Conservation (phyloP, 352 stramenopile species). For the Ophiocytium majus region DNA sequence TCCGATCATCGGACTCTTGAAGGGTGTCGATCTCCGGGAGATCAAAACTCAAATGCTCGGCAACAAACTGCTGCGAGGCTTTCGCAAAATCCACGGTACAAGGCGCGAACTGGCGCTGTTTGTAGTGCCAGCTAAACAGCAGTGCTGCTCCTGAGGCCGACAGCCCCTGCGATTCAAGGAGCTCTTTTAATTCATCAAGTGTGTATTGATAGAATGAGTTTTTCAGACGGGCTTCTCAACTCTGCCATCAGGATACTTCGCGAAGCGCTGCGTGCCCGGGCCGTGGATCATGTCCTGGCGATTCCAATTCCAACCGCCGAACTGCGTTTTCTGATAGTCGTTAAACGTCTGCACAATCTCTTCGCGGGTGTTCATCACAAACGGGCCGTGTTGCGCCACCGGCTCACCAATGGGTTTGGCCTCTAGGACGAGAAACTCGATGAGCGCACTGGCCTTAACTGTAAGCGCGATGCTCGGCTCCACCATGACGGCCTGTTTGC, state of each 20-base stretch:
- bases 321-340: conserved; percentile 67
- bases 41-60: background rate
- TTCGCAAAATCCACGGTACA: background rate
- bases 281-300: conserved; percentile 50
- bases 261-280: background rate
- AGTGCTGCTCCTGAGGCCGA: background rate
- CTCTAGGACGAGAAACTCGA: conserved; percentile 66
- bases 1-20: background rate
- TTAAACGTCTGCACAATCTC: conserved; percentile 69
- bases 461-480: conserved; percentile 61
- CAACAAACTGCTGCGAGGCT: background rate
- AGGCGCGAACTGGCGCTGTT: background rate
- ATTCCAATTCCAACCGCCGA: conserved; percentile 67
- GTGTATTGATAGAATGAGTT: conserved; percentile 7
- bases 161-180: background rate
- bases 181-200: background rate
- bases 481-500: conserved; percentile 17
- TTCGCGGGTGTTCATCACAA: conserved; percentile 72
- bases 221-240: background rate
- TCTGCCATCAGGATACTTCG: conserved; percentile 1
- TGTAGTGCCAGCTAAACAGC: background rate
- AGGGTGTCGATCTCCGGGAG: background rate
- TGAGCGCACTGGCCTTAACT: too few relatives aligned
- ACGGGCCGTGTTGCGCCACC: conserved; percentile 69
- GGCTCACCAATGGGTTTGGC: conserved; percentile 68